These are phyloP conservation scores for Solanum chiquidenum DNA, from an alignment of 257 asterid genomes.

Conservation along the genomic window DNA sequence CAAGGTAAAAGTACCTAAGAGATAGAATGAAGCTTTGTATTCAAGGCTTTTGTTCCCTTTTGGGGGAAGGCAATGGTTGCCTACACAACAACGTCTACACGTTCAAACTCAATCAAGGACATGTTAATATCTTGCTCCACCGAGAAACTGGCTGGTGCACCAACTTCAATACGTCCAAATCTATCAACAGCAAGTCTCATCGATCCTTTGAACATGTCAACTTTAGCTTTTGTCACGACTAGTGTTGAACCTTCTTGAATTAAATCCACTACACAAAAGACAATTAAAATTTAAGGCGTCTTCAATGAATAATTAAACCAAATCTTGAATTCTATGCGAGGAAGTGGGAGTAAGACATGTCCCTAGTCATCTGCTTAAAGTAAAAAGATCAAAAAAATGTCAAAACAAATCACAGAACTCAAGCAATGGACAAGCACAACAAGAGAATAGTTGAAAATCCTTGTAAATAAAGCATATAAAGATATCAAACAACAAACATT, in stretches of 20 bases:
- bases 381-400: background rate
- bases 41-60: background rate
- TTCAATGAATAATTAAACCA: background rate
- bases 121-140: conserved; percentile 52
- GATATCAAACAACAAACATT: background rate
- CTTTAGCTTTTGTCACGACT: conserved; percentile 48
- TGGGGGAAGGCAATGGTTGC: background rate
- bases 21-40: background rate
- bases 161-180: conserved; percentile 50
- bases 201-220: conserved; percentile 81
- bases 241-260: conserved; percentile 60
- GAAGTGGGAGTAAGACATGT: background rate
- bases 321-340: background rate
- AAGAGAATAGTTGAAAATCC: background rate
- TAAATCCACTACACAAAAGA: conserved; percentile 39
- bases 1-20: background rate
- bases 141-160: conserved; percentile 34
- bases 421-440: background rate
- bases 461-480: background rate
- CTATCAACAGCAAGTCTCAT: conserved; percentile 80
- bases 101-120: conserved; percentile 71
- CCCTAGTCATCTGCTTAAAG: background rate
- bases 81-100: conserved; percentile 55
- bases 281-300: background rate
- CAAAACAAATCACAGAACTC: background rate